phyloP scores from a whole-genome alignment of 1,284 basidiomycete genomes.

The Pseudozyma pruni region DNA sequence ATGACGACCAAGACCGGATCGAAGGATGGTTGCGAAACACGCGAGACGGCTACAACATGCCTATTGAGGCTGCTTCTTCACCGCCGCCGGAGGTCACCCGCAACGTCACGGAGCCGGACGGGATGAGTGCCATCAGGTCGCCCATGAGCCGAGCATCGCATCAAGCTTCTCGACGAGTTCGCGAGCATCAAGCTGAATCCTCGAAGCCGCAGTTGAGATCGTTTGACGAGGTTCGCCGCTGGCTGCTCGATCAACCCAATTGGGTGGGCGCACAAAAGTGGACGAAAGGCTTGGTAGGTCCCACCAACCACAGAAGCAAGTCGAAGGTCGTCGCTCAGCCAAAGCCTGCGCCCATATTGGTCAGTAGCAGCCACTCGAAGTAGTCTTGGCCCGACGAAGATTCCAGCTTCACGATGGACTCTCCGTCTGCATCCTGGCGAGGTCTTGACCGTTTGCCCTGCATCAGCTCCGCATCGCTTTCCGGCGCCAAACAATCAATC shows the following conservation, averaged over 20 bases:
- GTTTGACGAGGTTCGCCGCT: constrained; percentile 10
- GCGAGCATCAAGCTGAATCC: not conserved
- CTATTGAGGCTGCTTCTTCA: constrained; percentile 4
- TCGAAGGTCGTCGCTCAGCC: constrained; percentile 11
- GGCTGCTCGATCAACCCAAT: constrained; percentile 20
- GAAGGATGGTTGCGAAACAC: constrained; percentile 20
- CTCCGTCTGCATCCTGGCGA: constrained; percentile 15
- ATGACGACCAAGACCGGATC: not conserved
- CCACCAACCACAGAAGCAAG: not conserved
- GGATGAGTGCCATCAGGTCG: not conserved
- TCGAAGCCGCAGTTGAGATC: not conserved
- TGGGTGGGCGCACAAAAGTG: constrained; percentile 17
- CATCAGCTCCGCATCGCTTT: constrained; percentile 50
- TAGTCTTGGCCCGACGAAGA: constrained; percentile 34
- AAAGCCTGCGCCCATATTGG: constrained; percentile 33
- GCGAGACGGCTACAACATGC: constrained; percentile 1
- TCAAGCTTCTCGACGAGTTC: not conserved
- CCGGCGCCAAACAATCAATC: constrained; percentile 40
- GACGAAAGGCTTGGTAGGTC: not conserved
- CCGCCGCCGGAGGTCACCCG: not conserved
- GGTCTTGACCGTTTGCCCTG: constrained; percentile 42
- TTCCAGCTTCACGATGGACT: constrained; percentile 10
- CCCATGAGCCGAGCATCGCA: not conserved
- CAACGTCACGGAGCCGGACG: not conserved
- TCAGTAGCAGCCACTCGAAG: constrained; percentile 57